Evolutionary conservation across 2,329 filamentous ascomycete species (phyloP), one percentile per base, ranked within the genome.

Genomic region (Hypomyces perniciosus): DNA sequence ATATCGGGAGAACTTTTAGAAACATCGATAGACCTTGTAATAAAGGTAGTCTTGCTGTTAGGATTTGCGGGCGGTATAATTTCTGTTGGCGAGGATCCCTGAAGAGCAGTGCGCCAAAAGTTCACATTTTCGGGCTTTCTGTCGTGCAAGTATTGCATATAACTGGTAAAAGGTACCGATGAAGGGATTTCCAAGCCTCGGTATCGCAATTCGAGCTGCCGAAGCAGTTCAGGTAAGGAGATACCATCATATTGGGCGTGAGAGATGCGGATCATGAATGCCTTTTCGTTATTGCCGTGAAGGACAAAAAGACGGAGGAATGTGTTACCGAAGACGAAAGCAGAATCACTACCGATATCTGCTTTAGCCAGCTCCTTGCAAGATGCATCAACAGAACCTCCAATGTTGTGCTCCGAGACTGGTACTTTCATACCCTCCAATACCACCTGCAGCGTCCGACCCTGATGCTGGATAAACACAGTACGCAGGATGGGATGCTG

Each of bases 231-330:
- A 0, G 81, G 78, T 7, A 86, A 72, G 56, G 79, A 86, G 26
- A 86, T 81, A 55, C 84, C 84, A 56, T 87, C 84, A 60, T 86
- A 86, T 57, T 86, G 83, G 1, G 83, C 80, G 62, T 87, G 84
- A 0, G 83, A 86, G 50, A 87, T 76, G 50, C 83, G 78, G 62
- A 85, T 75, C 52, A 78, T 68, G 10, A 86, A 20, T 20, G 20
- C 20, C 20, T 20, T 20, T 20, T 20, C 20, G 20, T 20, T 20
- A 20, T 20, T 20, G 20, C 20, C 20, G 20, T 20, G 20, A 20
- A 20, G 20, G 20, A 20, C 20, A 76, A 44, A 68, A 73, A 33
- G 67, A 71, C 30, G 62, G 56, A 31, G 57, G 60, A 31, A 30
- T 28, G 35, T 61, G 28, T 12, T 46, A 52, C 34, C 51, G 46